Percentiles rank a stretch among this genome's conserved stretches.
Conservation (phyloP, 257 asterid species). For the Haberlea rhodopensis region DNA sequence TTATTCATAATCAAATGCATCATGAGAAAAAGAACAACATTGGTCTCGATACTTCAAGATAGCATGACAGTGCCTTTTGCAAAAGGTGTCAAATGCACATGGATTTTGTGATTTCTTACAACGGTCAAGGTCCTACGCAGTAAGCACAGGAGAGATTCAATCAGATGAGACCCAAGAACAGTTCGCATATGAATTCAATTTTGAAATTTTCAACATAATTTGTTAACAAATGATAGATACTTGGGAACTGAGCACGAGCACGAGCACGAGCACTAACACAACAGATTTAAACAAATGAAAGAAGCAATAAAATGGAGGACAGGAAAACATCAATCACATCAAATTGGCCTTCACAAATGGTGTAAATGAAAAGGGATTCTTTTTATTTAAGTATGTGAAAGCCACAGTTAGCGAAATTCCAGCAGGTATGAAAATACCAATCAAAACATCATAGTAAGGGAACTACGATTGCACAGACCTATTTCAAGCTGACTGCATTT, state of each 20-base stretch:
- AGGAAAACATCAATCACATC: not conserved
- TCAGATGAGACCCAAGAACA: not conserved
- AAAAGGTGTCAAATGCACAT: slow-evolving; percentile 17
- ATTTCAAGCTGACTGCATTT: not conserved
- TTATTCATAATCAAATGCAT: slow-evolving; percentile 17
- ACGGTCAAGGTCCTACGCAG: not conserved
- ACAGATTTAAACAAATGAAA: not conserved
- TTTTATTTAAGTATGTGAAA: not conserved
- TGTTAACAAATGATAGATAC: too few species aligned
- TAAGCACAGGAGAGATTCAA: slow-evolving; percentile 1
- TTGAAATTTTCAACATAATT: slow-evolving; percentile 6
- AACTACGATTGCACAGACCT: not conserved
- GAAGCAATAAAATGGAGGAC: not conserved
- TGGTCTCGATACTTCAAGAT: slow-evolving; percentile 4
- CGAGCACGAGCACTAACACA: not conserved
- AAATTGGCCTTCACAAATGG: not conserved
- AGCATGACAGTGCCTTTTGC: slow-evolving; percentile 10
- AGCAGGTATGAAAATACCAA: not conserved
- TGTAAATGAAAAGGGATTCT: not conserved
- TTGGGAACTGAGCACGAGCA: not conserved
- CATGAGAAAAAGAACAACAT: slow-evolving; percentile 8
- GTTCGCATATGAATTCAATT: slow-evolving; percentile 4
- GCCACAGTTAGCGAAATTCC: not conserved
- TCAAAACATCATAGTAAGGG: not conserved
- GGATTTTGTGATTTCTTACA: slow-evolving; percentile 2